These are phyloP conservation scores for Lumnitzera littorea DNA, from an alignment of 345 rosid genomes.

Conservation along the genomic window DNA sequence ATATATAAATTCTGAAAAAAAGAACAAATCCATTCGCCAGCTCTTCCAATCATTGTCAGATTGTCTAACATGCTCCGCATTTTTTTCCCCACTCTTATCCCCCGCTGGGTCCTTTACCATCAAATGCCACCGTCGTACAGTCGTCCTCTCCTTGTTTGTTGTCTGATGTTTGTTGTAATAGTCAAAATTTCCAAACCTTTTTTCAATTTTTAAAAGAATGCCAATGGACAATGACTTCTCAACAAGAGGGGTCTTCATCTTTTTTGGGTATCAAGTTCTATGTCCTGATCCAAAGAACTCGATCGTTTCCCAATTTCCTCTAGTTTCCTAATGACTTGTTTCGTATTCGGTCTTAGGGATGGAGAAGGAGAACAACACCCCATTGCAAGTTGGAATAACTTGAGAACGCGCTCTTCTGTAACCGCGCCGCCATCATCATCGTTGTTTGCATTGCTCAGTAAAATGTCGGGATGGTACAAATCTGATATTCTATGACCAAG, in stretches of 20 bases:
- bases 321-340: slow-evolving; percentile 58
- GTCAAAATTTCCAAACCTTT: slow-evolving; percentile 11
- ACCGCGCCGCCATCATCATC: slow-evolving; percentile 16
- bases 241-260: not conserved
- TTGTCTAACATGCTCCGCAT: slow-evolving; percentile 4
- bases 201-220: not conserved
- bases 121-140: too few relatives aligned
- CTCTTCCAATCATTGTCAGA: slow-evolving; percentile 7
- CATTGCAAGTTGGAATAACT: slow-evolving; percentile 77
- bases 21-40: slow-evolving; percentile 13
- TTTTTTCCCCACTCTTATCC: not conserved
- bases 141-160: slow-evolving; percentile 3
- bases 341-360: slow-evolving; percentile 66
- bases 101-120: too few relatives aligned
- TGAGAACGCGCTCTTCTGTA: slow-evolving; percentile 54
- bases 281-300: not conserved
- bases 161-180: slow-evolving; percentile 5
- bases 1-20: slow-evolving; percentile 9
- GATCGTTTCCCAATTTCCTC: slow-evolving; percentile 51
- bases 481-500: slow-evolving; percentile 57
- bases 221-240: not conserved
- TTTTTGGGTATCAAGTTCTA: not conserved
- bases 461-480: slow-evolving; percentile 62
- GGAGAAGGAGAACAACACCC: slow-evolving; percentile 90
- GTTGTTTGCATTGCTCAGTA: slow-evolving; percentile 19